Percentiles rank a stretch among this genome's conserved stretches.
Conservation (phyloP, 2,329 filamentous ascomycete species). For the Venturiaceae sp. region DNA sequence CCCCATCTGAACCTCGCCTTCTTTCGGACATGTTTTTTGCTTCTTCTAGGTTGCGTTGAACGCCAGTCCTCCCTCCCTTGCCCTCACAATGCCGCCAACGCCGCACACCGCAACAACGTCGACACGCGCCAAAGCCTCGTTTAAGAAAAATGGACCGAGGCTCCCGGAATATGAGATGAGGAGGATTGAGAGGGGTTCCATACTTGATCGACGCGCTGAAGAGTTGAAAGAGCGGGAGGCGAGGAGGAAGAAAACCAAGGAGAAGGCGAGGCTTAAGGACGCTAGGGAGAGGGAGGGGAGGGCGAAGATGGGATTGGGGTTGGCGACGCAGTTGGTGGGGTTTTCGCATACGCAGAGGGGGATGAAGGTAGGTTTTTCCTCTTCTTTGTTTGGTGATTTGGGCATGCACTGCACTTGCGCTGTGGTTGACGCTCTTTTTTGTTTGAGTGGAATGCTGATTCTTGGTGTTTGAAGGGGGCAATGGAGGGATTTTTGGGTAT, state of each 20-base stretch:
- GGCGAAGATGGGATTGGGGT: slow-evolving; percentile 20
- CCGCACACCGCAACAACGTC: not conserved
- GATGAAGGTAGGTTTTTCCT: slow-evolving; percentile 18
- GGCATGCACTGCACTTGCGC: too few species aligned
- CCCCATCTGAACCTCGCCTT: not conserved
- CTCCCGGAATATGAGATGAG: not conserved
- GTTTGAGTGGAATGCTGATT: not conserved
- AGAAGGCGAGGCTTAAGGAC: slow-evolving; percentile 21
- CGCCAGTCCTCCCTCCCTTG: not conserved
- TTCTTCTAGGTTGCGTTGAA: not conserved
- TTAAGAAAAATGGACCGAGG: slow-evolving; percentile 5
- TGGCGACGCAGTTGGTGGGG: slow-evolving; percentile 28
- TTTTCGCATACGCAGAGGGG: slow-evolving; percentile 26
- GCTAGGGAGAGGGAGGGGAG: slow-evolving; percentile 20
- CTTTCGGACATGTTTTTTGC: not conserved
- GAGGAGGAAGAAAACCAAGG: not conserved
- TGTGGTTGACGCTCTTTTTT: not conserved
- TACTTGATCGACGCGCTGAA: not conserved
- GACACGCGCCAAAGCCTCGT: slow-evolving; percentile 5
- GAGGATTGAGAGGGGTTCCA: not conserved
- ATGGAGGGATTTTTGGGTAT: not conserved
- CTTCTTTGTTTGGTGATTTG: not conserved
- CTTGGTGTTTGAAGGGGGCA: slow-evolving; percentile 19
- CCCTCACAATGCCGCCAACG: not conserved
- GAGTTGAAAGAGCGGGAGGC: slow-evolving; percentile 1